Base-by-base conservation (phyloP, 805 yeast genomes). In the Metschnikowia picachoensis region DNA sequence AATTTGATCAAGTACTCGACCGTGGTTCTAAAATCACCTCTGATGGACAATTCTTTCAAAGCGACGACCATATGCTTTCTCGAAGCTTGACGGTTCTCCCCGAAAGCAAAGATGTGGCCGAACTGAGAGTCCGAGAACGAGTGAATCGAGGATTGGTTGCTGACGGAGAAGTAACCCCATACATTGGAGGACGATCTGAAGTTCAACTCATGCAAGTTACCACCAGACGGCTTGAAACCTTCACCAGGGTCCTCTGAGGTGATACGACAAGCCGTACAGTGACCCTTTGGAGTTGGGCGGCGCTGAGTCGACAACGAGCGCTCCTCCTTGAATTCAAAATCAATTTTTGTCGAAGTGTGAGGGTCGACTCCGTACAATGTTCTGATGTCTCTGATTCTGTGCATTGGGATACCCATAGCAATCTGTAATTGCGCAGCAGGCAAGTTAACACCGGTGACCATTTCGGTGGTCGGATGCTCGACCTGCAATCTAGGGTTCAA, bases 41-140 rank as follows among this genome's bases (percentile, higher is more conserved):
- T 83, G 60, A 94, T 94, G 45, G 95, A 85, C 58, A 94, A 80
- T 69, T 94, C 99, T 67, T 92, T 94, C 66, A 94, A 77, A 0
- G 99, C 99, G 46, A 94, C 98, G 53, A 94, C 97, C 99, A 94
- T 94, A 62, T 95, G 97, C 68, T 94, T 91, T 74, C 99, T 87
- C 30, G 97, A 88, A 33, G 96, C 96, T 68, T 88, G 95, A 73
- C 99, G 86, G 65, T 91, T 92, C 73, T 94, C 99, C 67, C 99
- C 99, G 70, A 92, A 95, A 30, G 99, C 97, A 67, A 94, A 94
- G 52, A 94, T 94, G 68, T 94, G 99, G 67, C 99, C 99, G 61
- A 94, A 94, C 72, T 94, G 99, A 46, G 99, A 92, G 69, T 94
- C 99, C 29, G 96, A 86, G 73, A 90, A 95, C 4, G 97, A 90